Base-by-base conservation (phyloP, 2,329 filamentous ascomycete species). In the Penicillium rolfsii region DNA sequence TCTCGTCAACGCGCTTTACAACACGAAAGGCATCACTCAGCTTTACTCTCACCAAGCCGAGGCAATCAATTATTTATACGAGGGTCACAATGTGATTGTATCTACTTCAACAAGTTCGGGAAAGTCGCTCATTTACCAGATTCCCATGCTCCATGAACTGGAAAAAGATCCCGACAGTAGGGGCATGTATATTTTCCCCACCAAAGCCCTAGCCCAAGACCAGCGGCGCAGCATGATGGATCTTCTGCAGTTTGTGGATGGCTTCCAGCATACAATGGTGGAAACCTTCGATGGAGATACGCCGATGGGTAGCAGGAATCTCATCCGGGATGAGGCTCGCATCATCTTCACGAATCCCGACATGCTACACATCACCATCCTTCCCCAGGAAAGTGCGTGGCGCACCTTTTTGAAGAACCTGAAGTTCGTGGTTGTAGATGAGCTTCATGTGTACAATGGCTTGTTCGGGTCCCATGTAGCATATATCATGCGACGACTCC, bases 321-420 rank as follows among this genome's bases (percentile, higher is more conserved):
- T 82, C 30, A 94, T 99, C 64, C 87, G 94, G 5, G 93, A 98
- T 41, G 88, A 96, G 76, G 95, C 90, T 0, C 85, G 92, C 26
- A 92, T 98, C 64, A 94, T 99, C 54, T 97, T 99, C 71, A 99
- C 95, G 0, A 99, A 99, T 69, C 95, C 95, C 0, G 95, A 99
- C 71, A 99, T 98, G 93, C 83, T 99, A 38, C 95, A 99, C 68
- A 87, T 97, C 36, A 96, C 92, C 0, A 96, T 99, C 28, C 78
- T 99, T 3, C 94, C 95, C 0, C 91, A 97, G 71, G 95, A 99
- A 78, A 89, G 92, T 64, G 85, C 85, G 33, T 99, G 95, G 95
- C 85, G 93, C 50, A 86, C 85, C 0, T 98, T 97, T 67, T 76
- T 99, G n/a, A 87, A 91, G 74, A 93, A 97, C 66, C 79, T 99